Evolutionary conservation across 805 yeast genomes (phyloP), one percentile per base, ranked within the genome.

Genomic region (Nakazawaea ambrosiae): DNA sequence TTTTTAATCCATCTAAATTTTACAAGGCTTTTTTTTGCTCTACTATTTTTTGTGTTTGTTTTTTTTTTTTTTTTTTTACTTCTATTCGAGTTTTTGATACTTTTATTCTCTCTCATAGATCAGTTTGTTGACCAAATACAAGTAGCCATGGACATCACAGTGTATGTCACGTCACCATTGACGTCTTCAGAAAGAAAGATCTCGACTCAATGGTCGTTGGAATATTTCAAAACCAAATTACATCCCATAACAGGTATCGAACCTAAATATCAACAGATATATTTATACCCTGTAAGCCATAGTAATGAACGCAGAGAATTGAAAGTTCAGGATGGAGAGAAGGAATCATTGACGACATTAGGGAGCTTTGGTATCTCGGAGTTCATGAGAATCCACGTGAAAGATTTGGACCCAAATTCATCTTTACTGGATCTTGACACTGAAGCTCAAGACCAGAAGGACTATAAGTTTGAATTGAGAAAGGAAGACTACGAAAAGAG

Each of bases 201-300:
- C 20, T 72, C 81, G 0, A 70, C 75, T 0, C 66, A 63, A 27
- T 83, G 90, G 89, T 55, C 73, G 0, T 38, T 83, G 12, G 56
- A 55, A 5, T 60, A 73, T 43, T 65, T 85, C 35, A 71, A 75
- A 45, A 45, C 56, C 27, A 67, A 73, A 40, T 55, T 86, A 9
- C 92, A 83, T 48, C 66, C 64, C 25, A 73, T 84, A 43, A 83
- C 95, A 0, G 96, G 96, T 2, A 72, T 86, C 20, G 75, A 78
- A 4, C 80, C 85, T 3, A 43, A 50, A 11, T 60, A 54, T 41
- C 95, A 81, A 50, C 59, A 58, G 12, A 50, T 79, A 12, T 65
- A 65, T 39, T 55, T 73, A 26, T 76, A 73, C 47, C 59, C 63
- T 7, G 48, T 57, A 3, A 53, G 63, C 5, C 51, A 58, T 30